Base-by-base conservation (phyloP, 257 asterid species). In the Petunia secreta region DNA sequence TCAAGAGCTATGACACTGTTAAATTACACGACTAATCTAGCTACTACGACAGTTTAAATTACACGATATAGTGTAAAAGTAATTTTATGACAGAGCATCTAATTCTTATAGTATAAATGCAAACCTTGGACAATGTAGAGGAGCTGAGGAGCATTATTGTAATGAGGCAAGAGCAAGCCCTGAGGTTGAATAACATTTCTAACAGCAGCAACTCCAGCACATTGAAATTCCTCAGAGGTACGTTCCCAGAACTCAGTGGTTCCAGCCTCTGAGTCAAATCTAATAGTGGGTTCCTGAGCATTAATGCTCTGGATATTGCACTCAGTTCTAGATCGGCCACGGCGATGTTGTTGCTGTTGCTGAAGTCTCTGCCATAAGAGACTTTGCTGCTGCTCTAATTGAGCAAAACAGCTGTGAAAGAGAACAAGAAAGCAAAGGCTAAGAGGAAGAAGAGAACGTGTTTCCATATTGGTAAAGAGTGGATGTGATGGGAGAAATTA, bases 161-260 rank as follows among this genome's bases (percentile, higher is more conserved):
- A 91, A 75, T 84, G 80, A 2, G 95, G 95, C 68, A 91, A 82
- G 8, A 88, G 46, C 14, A 91, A 87, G 14, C 93, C 95, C 15
- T 77, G 57, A 6, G 95, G 91, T 0, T 86, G 84, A 11, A 90
- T 85, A 0, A 48, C 52, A 62, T 85, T 80, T 34, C 91, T 84
- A 0, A 81, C 83, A 52, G 87, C 80, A 71, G 85, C 84, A 58
- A 90, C 79, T 1, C 90, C 91, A 5, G 92, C 92, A 40, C 94
- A 90, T 81, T 81, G 78, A 13, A 87, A 85, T 1, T 89, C 90
- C 38, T 83, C 62, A 14, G 4, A 41, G 8, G 79, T 59, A 0
- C 76, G 0, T 15, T 84, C 83, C 94, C 92, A 90, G 75, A 76
- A 82, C 87, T 89, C 91, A 75, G 80, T 67, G 6, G 40, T 2